These are phyloP conservation scores for Diaporthe destruens DNA, from an alignment of 2,329 filamentous ascomycete genomes.

Conservation along the genomic window DNA sequence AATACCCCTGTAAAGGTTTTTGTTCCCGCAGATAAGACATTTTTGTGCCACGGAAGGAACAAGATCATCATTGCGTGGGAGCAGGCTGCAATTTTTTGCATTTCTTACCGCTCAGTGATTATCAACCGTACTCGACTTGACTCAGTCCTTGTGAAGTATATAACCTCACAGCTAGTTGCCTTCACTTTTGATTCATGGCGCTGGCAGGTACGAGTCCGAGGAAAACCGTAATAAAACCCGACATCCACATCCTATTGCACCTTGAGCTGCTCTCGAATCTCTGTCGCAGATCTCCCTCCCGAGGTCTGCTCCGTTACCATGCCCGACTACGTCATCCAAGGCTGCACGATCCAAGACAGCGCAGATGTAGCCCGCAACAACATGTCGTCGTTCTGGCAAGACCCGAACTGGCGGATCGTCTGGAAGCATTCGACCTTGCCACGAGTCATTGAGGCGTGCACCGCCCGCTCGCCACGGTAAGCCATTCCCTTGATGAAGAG, in stretches of 20 bases:
- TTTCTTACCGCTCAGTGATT: neutral
- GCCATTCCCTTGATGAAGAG: too few relatives aligned
- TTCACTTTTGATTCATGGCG: neutral
- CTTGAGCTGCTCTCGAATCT: neutral
- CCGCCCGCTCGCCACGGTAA: slow-evolving; percentile 30
- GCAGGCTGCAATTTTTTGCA: slow-evolving; percentile 18
- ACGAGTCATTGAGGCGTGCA: slow-evolving; percentile 25
- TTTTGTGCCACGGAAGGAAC: neutral
- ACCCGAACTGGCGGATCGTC: slow-evolving; percentile 42
- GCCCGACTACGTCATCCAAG: slow-evolving; percentile 36
- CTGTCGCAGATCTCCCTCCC: neutral
- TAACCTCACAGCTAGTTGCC: neutral
- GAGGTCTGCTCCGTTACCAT: slow-evolving; percentile 9
- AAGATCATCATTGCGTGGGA: slow-evolving; percentile 6
- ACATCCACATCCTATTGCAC: neutral
- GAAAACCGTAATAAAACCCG: neutral
- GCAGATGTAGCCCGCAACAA: slow-evolving; percentile 43
- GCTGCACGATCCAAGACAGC: slow-evolving; percentile 41
- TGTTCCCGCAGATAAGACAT: slow-evolving; percentile 26
- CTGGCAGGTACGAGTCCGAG: neutral
- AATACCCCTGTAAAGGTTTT: slow-evolving; percentile 8
- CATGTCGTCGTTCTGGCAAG: slow-evolving; percentile 44
- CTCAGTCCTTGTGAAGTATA: neutral
- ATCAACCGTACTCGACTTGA: neutral
- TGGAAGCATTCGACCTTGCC: slow-evolving; percentile 39